A percentile compares a stretch with the other conserved stretches of the same genome.
phyloP scores from a whole-genome alignment of 768 basidiomycete genomes.

The Russula olivacea region DNA sequence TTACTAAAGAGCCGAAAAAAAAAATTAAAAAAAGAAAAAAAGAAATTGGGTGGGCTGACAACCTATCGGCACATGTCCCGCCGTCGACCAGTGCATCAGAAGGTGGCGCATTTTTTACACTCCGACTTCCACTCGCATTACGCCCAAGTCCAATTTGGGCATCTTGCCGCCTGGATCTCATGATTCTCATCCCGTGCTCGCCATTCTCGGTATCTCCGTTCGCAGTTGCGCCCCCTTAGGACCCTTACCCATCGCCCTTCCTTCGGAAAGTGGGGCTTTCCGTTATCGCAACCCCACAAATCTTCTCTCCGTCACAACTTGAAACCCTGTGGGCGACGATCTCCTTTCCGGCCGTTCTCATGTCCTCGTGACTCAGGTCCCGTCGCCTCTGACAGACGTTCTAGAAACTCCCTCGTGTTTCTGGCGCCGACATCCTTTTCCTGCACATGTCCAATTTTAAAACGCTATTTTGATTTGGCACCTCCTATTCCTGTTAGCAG shows the following conservation, averaged over 20 bases:
- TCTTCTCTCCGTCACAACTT: not conserved
- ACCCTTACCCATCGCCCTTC: not conserved
- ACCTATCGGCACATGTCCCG: slow-evolving; percentile 5
- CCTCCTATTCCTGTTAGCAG: not conserved
- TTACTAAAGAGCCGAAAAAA: not conserved
- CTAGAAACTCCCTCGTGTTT: not conserved
- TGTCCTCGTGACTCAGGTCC: slow-evolving; percentile 9
- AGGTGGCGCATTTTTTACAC: slow-evolving; percentile 21
- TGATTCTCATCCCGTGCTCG: not conserved
- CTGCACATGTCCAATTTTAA: not conserved
- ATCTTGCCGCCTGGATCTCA: slow-evolving; percentile 14
- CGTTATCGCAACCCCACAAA: slow-evolving; percentile 19
- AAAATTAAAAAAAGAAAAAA: not conserved
- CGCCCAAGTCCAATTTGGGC: slow-evolving; percentile 8
- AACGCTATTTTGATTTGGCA: slow-evolving; percentile 4
- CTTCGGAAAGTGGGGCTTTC: not conserved
- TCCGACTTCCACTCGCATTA: slow-evolving; percentile 17
- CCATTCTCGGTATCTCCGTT: slow-evolving; percentile 20
- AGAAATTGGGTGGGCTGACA: slow-evolving; percentile 19
- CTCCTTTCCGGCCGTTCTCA: not conserved
- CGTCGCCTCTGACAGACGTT: not conserved
- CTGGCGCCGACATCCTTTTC: not conserved
- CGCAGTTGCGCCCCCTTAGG: not conserved
- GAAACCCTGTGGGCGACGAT: not conserved
- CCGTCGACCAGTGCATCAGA: slow-evolving; percentile 14